Evolutionary conservation across 192 early-diverging fungal genomes (phyloP).

Genomic region (Umbelopsis isabellina): DNA sequence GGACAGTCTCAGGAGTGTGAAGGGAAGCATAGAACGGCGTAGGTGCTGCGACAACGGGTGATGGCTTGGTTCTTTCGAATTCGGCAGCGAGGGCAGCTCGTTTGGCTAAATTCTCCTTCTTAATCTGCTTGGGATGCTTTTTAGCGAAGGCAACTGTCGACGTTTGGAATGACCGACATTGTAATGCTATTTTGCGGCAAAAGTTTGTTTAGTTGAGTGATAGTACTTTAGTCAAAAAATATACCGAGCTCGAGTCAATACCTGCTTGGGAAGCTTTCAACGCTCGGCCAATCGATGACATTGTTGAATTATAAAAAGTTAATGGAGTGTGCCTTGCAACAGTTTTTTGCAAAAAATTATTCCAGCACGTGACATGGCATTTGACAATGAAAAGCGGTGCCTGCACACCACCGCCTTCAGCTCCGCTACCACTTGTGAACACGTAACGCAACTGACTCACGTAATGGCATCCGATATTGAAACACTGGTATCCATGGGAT

Average conservation of each 20-base stretch:
- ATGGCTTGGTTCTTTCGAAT: conserved; percentile 39
- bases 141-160: conserved; percentile 31
- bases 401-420: not conserved
- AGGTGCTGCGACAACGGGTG: conserved; percentile 34
- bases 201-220: too few relatives aligned
- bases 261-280: conserved; percentile 3
- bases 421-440: not conserved
- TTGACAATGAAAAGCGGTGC: too few relatives aligned
- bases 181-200: not conserved
- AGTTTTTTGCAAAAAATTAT: conserved; percentile 9
- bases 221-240: too few relatives aligned
- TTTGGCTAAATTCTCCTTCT: conserved; percentile 46
- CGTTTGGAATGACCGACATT: conserved; percentile 34
- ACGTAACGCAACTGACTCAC: not conserved
- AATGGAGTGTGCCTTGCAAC: conserved; percentile 9
- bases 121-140: conserved; percentile 46
- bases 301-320: not conserved
- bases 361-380: not conserved
- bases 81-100: conserved; percentile 32
- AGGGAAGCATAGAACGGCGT: conserved; percentile 37
- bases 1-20: conserved; percentile 35
- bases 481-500: conserved; percentile 70
- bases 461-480: conserved; percentile 54
- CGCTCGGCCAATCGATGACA: conserved; percentile 20
- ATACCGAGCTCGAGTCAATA: not conserved